These are phyloP conservation scores for Ochetophila trinervis DNA, from an alignment of 306 rosid species.

Conservation along the genomic window DNA sequence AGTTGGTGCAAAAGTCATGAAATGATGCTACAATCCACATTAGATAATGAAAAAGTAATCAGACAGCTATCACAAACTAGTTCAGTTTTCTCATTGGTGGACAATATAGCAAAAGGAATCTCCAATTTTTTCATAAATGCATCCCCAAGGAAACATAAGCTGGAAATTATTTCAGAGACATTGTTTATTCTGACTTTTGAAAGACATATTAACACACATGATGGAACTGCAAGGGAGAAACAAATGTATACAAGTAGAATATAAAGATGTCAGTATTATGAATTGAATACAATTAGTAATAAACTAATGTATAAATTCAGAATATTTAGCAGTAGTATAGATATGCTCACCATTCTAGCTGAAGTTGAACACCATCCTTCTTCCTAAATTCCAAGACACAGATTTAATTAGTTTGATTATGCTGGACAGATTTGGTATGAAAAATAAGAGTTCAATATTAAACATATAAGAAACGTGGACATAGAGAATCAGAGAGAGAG, in stretches of 20 bases:
- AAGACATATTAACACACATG: not conserved
- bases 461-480: too few relatives aligned
- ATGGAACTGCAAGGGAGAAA: not conserved
- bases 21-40: too few relatives aligned
- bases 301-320: conserved; percentile 5
- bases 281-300: not conserved
- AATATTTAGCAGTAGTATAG: conserved; percentile 24
- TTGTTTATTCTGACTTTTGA: not conserved
- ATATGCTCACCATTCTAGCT: conserved; percentile 82
- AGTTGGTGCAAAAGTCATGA: too few relatives aligned
- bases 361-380: conserved; percentile 87
- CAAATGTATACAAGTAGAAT: not conserved
- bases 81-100: too few relatives aligned
- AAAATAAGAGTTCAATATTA: too few relatives aligned
- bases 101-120: not conserved
- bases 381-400: conserved; percentile 48
- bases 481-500: too few relatives aligned
- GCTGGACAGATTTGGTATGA: not conserved
- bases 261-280: not conserved
- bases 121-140: not conserved
- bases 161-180: not conserved
- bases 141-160: not conserved
- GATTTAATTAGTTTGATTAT: conserved; percentile 26
- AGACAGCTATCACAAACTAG: too few relatives aligned
- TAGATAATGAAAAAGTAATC: too few relatives aligned